Evolutionary conservation across 2,329 filamentous ascomycete species (phyloP), one percentile per base, ranked within the genome.

Genomic region (Xylaria sp.): DNA sequence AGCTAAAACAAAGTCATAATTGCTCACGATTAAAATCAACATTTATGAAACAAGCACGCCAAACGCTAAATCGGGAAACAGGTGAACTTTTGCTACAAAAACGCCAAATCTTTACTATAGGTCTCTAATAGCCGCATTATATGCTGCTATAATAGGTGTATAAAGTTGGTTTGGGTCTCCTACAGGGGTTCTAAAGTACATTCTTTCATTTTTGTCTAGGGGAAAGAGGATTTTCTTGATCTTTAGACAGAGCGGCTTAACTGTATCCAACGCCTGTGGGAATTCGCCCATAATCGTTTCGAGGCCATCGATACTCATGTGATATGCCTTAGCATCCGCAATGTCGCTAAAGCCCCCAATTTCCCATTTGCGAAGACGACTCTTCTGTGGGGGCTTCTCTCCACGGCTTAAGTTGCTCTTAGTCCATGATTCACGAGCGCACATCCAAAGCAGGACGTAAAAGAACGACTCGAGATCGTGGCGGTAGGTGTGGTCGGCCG

Each of bases 381-480:
- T 44, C 10, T 44, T 7, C 5, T 44, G 7, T 2, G 39, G 39
- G 5, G n/a, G 39, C 39, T 20, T 22, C 17, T 22, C n/a, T 44
- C n/a, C 17, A 22, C 3, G 1, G 10, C 4, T 6, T 2, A 44
- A 44, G 5, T 6, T 6, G 10, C 20, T 22, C 2, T 9, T 44
- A n/a, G n/a, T n/a, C 55, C 55, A 60, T 15, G 27, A 65, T 55
- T 60, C 20, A 20, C 55, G 55, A 36, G 47, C 55, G 22, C 54
- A 54, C 49, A 65, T 66, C 54, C 55, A 66, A 10, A 71, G 50
- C 38, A 71, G 62, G 1, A 71, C 62, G 56, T 71, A 70, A n/a
- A 71, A 60, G 5, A 70, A 71, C 0, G 61, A 70, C 50, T 71
- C 62, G 17, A 71, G 49, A 27, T 71, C 59, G 25, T 71, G 58